Percentiles rank a stretch among this genome's conserved stretches.
These are phyloP conservation scores for Puccinia coronata DNA, from an alignment of 1,284 basidiomycete genomes.

Conservation along the genomic window DNA sequence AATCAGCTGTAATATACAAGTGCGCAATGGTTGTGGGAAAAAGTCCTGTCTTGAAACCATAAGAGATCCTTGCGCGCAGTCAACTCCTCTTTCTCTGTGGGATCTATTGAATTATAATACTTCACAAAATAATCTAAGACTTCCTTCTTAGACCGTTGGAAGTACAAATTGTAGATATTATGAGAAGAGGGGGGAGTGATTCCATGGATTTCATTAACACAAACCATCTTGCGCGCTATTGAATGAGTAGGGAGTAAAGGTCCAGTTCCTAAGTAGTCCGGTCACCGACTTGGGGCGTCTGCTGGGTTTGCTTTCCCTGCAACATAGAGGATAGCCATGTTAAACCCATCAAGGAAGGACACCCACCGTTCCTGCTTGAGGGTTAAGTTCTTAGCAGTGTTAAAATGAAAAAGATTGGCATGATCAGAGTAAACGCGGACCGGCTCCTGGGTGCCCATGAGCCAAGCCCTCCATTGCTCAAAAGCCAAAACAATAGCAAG, in stretches of 20 bases:
- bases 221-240: no score
- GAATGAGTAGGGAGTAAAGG: background rate
- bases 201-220: background rate
- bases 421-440: slow-evolving; percentile 19
- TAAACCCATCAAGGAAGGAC: slow-evolving; percentile 14
- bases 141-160: background rate
- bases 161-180: background rate
- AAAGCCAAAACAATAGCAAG: no score
- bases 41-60: background rate
- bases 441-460: slow-evolving; percentile 24
- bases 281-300: background rate
- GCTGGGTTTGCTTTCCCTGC: background rate
- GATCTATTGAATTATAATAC: background rate
- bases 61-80: background rate
- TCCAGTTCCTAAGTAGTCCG: slow-evolving; percentile 17
- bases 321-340: slow-evolving; percentile 5
- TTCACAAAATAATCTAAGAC: background rate
- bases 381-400: background rate
- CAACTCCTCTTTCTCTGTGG: background rate
- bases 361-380: slow-evolving; percentile 23
- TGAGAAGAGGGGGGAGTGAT: background rate
- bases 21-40: background rate
- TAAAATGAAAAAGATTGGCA: slow-evolving; percentile 28
- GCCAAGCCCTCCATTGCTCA: no score
- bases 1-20: background rate